Base-by-base conservation (phyloP, 1,139 yeast genomes). In the Sporopachydermia cereana region DNA sequence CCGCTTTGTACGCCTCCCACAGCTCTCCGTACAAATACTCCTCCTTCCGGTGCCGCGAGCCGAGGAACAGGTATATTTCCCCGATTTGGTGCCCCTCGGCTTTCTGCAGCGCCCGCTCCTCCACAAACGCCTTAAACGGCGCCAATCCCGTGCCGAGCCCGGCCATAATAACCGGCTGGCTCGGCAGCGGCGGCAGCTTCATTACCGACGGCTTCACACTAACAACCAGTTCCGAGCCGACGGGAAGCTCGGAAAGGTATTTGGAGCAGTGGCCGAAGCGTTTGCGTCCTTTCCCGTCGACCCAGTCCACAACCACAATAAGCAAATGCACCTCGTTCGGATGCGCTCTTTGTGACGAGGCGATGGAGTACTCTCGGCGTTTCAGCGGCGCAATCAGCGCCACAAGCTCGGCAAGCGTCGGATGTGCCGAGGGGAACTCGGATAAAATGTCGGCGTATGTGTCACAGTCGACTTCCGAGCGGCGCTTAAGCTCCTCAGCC, bases 121-220 rank as follows among this genome's bases (percentile, higher is more conserved):
- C 97, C 49, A 89, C 76, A 59, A 91, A 88, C 1, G 97, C 98
- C 71, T 91, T 89, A 78, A 91, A 91, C 48, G 98, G 98, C 21
- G 98, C 98, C 57, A 91, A 75, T 51, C 98, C 98, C 47, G 98
- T 91, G 66, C 98, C 98, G 54, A 91, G 74, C 57, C 98, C 98
- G 53, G 95, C 82, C 97, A 91, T 89, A 51, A 91, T 80, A 56
- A 91, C 83, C 25, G 98, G 97, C 61, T 85, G 93, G 43, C 79
- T 76, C 9, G 95, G 74, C 51, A 77, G 72, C 55, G 91, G 84
- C 49, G 98, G 97, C 51, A 89, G 72, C 68, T 89, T 89, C 96
- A 91, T 88, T 43, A 91, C 96, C 14, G 96, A 86, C 20, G 97
- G 96, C 66, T 91, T 91, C 47, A 91, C 96, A 53, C 93, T 80